These are phyloP conservation scores for Lavandula angustifolia DNA, from an alignment of 257 asterid genomes.

Conservation along the genomic window DNA sequence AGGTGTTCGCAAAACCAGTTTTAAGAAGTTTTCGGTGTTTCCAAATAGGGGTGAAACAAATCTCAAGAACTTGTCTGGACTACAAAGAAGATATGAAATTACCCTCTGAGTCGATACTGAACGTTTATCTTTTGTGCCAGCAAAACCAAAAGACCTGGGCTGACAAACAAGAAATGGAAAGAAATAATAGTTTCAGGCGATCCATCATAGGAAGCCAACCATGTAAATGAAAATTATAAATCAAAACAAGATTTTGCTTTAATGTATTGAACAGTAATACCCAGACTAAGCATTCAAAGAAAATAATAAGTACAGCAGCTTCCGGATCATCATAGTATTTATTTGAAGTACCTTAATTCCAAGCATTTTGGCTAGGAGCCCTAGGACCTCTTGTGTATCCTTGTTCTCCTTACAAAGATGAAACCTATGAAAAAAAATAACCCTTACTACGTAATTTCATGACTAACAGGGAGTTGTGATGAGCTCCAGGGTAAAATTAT, in stretches of 20 bases:
- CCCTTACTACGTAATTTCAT: constrained; percentile 25
- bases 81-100: constrained; percentile 27
- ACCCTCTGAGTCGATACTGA: constrained; percentile 93
- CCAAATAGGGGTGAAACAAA: background rate
- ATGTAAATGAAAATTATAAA: constrained; percentile 21
- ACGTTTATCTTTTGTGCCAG: constrained; percentile 98
- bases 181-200: constrained; percentile 29
- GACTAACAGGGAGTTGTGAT: constrained; percentile 14
- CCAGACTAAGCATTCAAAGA: constrained; percentile 16
- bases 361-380: constrained; percentile 87
- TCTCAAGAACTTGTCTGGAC: constrained; percentile 12
- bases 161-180: constrained; percentile 44
- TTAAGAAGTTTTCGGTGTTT: too few species aligned
- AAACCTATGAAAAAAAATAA: constrained; percentile 54
- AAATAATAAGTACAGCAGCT: constrained; percentile 12
- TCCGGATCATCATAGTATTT: constrained; percentile 19
- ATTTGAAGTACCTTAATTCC: constrained; percentile 72
- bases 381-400: constrained; percentile 93
- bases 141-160: constrained; percentile 91
- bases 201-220: constrained; percentile 21
- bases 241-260: constrained; percentile 17
- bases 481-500: background rate
- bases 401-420: constrained; percentile 97
- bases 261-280: constrained; percentile 13
- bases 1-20: too few species aligned